A percentile compares a stretch with the other conserved stretches of the same genome.
These are phyloP conservation scores for Nakaseomyces delphensis DNA, from an alignment of 1,139 yeast species.

Conservation along the genomic window DNA sequence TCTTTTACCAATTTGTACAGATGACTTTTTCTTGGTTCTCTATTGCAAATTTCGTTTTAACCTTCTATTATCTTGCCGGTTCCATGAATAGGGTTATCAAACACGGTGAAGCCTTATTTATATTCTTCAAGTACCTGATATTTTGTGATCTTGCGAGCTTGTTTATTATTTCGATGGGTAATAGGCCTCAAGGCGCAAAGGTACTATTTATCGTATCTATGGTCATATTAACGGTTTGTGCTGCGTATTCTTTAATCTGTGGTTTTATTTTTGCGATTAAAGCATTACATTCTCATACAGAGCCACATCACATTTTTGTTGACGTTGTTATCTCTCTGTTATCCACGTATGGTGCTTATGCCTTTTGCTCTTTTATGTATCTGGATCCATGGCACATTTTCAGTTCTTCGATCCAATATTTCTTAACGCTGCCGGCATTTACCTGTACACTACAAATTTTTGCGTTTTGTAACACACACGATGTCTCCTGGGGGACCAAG, in stretches of 20 bases:
- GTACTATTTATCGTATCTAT: constrained; percentile 64
- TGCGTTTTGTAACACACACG: constrained; percentile 93
- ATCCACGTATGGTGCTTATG: constrained; percentile 88
- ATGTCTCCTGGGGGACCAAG: constrained; percentile 96
- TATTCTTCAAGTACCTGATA: constrained; percentile 74
- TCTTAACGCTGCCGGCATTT: constrained; percentile 81
- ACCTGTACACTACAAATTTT: constrained; percentile 86
- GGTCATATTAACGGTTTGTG: constrained; percentile 64
- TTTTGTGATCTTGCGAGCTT: constrained; percentile 74
- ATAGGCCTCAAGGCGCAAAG: constrained; percentile 87
- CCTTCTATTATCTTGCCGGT: constrained; percentile 90
- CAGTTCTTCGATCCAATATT: constrained; percentile 78
- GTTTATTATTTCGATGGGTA: constrained; percentile 88
- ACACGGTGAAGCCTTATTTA: constrained; percentile 69
- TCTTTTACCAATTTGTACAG: constrained; percentile 67
- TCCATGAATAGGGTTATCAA: constrained; percentile 55
- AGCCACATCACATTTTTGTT: constrained; percentile 45
- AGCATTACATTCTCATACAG: constrained; percentile 41
- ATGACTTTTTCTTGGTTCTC: constrained; percentile 83
- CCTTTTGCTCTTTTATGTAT: constrained; percentile 67
- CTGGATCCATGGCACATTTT: constrained; percentile 92
- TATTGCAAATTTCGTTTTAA: constrained; percentile 78
- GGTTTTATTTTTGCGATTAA: constrained; percentile 71
- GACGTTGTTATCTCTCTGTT: constrained; percentile 76
- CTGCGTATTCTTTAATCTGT: constrained; percentile 69